phyloP scores from a whole-genome alignment of 1,284 basidiomycete genomes.

The Anthracocystis walkeri region DNA sequence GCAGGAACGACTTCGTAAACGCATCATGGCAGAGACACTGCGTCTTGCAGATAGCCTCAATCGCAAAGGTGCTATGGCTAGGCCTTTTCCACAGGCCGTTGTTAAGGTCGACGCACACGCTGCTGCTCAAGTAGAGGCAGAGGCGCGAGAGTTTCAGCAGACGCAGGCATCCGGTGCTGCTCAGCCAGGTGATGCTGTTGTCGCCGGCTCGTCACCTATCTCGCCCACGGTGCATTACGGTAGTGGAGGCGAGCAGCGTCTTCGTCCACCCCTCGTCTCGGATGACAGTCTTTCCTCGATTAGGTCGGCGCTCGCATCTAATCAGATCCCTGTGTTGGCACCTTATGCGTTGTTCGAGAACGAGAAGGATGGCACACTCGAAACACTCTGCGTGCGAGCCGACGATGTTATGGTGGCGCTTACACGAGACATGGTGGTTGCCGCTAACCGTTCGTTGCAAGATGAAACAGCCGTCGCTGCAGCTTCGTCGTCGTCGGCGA shows the following conservation, averaged over 20 bases:
- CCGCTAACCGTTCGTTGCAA: constrained; percentile 39
- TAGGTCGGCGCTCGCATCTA: constrained; percentile 85
- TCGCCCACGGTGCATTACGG: constrained; percentile 37
- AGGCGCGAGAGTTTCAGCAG: constrained; percentile 26
- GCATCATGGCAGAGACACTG: constrained; percentile 77
- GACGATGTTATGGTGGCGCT: constrained; percentile 91
- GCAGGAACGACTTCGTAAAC: constrained; percentile 73
- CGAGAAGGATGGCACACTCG: constrained; percentile 71
- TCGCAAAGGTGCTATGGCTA: constrained; percentile 83
- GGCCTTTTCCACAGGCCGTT: constrained; percentile 76
- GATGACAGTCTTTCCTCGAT: constrained; percentile 84
- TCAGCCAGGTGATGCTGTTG: constrained; percentile 13
- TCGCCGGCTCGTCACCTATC: constrained; percentile 23
- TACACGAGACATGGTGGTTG: constrained; percentile 82
- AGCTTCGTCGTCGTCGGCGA: background rate
- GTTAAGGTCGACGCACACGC: constrained; percentile 54
- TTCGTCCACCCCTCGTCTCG: constrained; percentile 71
- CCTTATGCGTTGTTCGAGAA: constrained; percentile 92
- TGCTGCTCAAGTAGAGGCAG: constrained; percentile 35
- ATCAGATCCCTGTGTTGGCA: constrained; percentile 96
- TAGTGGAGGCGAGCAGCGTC: constrained; percentile 31
- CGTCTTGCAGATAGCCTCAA: constrained; percentile 83
- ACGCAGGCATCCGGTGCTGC: constrained; percentile 12
- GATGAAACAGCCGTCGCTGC: background rate
- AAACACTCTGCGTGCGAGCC: constrained; percentile 85